Conservation (phyloP, 23 red algal species). For the Pyropia haitanensis region DNA sequence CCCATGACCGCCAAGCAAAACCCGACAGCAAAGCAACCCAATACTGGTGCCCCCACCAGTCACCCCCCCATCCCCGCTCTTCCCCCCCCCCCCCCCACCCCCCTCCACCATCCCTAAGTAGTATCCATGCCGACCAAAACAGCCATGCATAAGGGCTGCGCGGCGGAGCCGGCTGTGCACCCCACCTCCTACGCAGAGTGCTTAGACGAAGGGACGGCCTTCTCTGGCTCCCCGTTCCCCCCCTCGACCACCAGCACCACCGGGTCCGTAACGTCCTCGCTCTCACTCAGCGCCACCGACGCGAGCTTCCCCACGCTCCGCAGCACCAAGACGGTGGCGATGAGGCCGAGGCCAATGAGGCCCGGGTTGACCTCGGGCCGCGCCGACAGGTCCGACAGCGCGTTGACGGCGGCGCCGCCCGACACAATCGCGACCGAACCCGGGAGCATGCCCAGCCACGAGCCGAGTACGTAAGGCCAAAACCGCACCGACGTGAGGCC, state of each 20-base stretch:
- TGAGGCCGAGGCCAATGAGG: constrained; percentile 31
- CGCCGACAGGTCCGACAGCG: constrained; percentile 26
- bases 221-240: too few relatives aligned
- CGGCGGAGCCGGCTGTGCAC: too few relatives aligned
- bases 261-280: constrained; percentile 10
- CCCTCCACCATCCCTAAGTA: too few relatives aligned
- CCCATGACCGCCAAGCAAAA: too few relatives aligned
- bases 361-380: constrained; percentile 26
- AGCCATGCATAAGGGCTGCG: too few relatives aligned
- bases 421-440: constrained; percentile 85
- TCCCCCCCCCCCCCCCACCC: too few relatives aligned
- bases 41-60: too few relatives aligned
- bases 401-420: constrained; percentile 53
- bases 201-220: too few relatives aligned
- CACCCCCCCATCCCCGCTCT: too few relatives aligned
- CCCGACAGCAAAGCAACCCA: too few relatives aligned
- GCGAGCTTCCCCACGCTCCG: constrained; percentile 45
- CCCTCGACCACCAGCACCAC: not conserved
- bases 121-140: too few relatives aligned
- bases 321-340: constrained; percentile 43
- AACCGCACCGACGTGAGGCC: constrained; percentile 83
- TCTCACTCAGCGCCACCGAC: constrained; percentile 15
- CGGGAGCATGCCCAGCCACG: constrained; percentile 91
- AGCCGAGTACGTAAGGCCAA: constrained; percentile 44
- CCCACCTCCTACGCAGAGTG: too few relatives aligned